Conservation (phyloP, 306 rosid genomes). For the Boehmeria nivea region DNA sequence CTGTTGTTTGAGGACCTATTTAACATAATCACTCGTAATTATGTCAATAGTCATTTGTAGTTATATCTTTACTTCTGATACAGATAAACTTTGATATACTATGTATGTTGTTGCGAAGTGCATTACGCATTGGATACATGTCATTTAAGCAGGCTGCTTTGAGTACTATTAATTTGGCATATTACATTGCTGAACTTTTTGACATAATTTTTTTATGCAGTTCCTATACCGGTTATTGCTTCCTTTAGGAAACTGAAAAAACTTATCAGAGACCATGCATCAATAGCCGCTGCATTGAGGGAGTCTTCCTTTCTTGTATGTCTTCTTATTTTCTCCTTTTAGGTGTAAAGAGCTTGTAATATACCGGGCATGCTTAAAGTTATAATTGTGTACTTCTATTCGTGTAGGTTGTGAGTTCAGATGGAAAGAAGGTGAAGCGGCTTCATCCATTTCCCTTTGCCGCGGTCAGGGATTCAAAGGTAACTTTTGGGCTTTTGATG, state of each 20-base stretch:
- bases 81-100: background rate
- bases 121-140: background rate
- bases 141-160: background rate
- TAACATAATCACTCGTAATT: too few relatives aligned
- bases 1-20: too few relatives aligned
- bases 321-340: conserved; percentile 16
- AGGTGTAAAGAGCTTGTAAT: conserved; percentile 19
- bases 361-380: conserved; percentile 19
- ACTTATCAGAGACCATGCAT: conserved; percentile 49
- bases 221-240: conserved; percentile 64
- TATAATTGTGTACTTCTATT: conserved; percentile 7
- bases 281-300: conserved; percentile 61
- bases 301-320: conserved; percentile 77
- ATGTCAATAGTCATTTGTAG: background rate
- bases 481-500: conserved; percentile 17
- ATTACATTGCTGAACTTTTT: background rate
- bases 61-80: background rate
- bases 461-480: conserved; percentile 71
- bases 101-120: background rate
- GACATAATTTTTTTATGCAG: conserved; percentile 42
- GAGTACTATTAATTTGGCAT: background rate
- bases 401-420: conserved; percentile 70
- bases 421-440: conserved; percentile 82
- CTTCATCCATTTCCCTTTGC: conserved; percentile 48
- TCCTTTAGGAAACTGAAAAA: conserved; percentile 81